Base-by-base conservation (phyloP, 2,329 filamentous ascomycete species). In the Stachybotrys chartarum region DNA sequence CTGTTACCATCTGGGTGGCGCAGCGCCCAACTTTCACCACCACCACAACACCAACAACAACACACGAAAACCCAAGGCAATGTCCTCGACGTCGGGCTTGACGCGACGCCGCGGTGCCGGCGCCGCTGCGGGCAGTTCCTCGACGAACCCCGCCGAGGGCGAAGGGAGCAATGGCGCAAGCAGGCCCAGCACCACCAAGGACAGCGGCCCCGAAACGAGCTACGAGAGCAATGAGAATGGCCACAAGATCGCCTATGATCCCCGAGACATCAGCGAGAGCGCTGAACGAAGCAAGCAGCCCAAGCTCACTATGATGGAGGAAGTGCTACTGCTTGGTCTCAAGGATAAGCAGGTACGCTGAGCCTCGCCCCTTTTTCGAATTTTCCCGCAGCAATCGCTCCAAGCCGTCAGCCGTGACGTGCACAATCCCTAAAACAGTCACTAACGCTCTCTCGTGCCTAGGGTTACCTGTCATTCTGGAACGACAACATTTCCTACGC, bases 401-500 rank as follows among this genome's bases (percentile, higher is more conserved):
- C 30, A 30, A 54, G 14, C 31, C 24, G 24, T 24, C 30, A 12
- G 51, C 31, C 46, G 50, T n/a, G 14, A 10, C 10, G 35, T 42
- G 5, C 35, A 42, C 35, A 10, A 10, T 42, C 14, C 35, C 14
- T 10, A 6, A 10, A 10, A 42, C 14, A 14, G 35, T 42, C 14
- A 6, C 35, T 42, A 14, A 42, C 14, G 5, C 14, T 42, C 14
- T 42, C 14, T 42, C 14, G 35, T 56, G 45, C 12, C 54, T 69
- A 96, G 91, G 94, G 94, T 62, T 97, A 99, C 70, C 85, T 99
- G 60, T 97, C 93, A 32, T 99, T 99, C 76, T 99, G 94, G 94
- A 99, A 99, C 76, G 94, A 99, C 76, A 99, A 99, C 77, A 99
- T 99, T 68, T 97, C 92, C 58, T 99, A 99, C 72, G 94, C 94